Conservation (phyloP, 164 flowering plant genomes). For the Stephania yunnanensis region DNA sequence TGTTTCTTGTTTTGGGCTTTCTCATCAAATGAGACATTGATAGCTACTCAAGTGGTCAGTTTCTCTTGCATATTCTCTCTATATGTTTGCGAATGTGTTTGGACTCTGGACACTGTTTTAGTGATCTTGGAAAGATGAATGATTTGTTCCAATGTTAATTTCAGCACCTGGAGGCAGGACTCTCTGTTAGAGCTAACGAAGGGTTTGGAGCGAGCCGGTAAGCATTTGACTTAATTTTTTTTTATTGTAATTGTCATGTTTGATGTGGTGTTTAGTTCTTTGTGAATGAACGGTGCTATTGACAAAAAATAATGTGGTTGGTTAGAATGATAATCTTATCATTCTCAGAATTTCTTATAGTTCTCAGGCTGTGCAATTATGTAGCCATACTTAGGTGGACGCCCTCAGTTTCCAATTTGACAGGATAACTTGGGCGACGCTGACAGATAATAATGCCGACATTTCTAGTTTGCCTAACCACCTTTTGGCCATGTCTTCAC, state of each 20-base stretch:
- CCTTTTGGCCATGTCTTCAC: too few species aligned
- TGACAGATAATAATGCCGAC: too few species aligned
- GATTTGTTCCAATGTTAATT: background rate
- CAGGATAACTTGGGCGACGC: too few species aligned
- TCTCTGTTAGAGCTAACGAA: slow-evolving; percentile 55
- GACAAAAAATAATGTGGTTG: background rate
- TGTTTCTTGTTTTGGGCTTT: background rate
- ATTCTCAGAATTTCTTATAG: too few species aligned
- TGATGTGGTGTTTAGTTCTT: background rate
- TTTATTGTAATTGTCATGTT: background rate
- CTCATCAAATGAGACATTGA: background rate
- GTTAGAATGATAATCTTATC: background rate
- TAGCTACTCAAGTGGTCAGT: background rate
- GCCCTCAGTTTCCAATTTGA: too few species aligned
- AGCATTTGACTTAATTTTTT: background rate
- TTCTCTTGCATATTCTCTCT: background rate
- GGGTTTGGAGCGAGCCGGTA: slow-evolving; percentile 78
- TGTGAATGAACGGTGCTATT: background rate
- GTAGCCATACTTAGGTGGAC: too few species aligned
- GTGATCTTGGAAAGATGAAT: background rate
- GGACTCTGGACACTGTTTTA: background rate
- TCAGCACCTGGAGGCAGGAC: slow-evolving; percentile 91
- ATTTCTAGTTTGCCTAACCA: too few species aligned
- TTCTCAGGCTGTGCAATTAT: too few species aligned
- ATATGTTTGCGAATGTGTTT: too few species aligned